Conservation (phyloP, 2,329 filamentous ascomycete genomes). For the Stylonectria norvegica region DNA sequence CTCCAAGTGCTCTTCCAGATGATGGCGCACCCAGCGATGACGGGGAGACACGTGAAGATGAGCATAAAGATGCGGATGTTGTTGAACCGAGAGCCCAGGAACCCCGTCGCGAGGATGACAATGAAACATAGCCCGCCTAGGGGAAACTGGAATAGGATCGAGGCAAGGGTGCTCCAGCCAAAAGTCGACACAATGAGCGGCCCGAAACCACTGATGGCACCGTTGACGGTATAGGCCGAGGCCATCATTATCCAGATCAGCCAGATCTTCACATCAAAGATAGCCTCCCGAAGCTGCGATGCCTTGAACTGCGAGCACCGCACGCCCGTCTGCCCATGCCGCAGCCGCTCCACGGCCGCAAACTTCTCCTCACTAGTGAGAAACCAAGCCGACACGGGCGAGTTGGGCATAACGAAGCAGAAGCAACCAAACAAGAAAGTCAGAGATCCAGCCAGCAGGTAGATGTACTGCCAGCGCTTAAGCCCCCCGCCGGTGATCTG, state of each 20-base stretch:
- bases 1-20: slow-evolving; percentile 70
- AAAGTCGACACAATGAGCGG: slow-evolving; percentile 71
- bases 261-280: slow-evolving; percentile 60
- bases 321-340: slow-evolving; percentile 61
- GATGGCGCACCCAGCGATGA: slow-evolving; percentile 69
- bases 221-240: slow-evolving; percentile 68
- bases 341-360: slow-evolving; percentile 61
- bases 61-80: slow-evolving; percentile 66
- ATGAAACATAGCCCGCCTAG: slow-evolving; percentile 66
- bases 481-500: slow-evolving; percentile 55
- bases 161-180: slow-evolving; percentile 59
- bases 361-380: slow-evolving; percentile 59
- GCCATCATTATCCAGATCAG: slow-evolving; percentile 66
- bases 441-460: slow-evolving; percentile 60
- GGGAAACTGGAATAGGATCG: slow-evolving; percentile 73
- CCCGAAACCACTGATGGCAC: slow-evolving; percentile 67
- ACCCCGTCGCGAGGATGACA: slow-evolving; percentile 64
- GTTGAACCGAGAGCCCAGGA: slow-evolving; percentile 54
- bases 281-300: slow-evolving; percentile 55
- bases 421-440: slow-evolving; percentile 62
- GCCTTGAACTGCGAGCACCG: slow-evolving; percentile 58
- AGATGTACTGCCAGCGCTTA: slow-evolving; percentile 67
- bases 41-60: slow-evolving; percentile 64
- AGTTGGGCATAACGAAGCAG: slow-evolving; percentile 65
- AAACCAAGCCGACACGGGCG: slow-evolving; percentile 67